Conservation (phyloP, 208 protist genomes). For the Wallacemonas sp. region DNA sequence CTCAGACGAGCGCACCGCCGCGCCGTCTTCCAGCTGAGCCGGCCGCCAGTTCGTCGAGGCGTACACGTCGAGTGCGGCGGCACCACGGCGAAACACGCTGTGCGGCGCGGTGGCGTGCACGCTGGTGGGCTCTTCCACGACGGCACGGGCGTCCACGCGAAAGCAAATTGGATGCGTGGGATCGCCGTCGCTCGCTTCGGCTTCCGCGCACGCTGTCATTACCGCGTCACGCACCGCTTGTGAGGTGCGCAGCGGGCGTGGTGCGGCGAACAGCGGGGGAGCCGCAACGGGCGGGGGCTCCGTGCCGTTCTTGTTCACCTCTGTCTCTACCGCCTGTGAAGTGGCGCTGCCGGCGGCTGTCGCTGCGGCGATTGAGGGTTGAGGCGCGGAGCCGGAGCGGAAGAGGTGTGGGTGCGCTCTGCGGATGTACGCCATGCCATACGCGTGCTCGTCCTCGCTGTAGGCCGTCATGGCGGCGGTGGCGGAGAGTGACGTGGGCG, state of each 20-base stretch:
- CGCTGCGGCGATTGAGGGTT: background rate
- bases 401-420: slow-evolving; percentile 76
- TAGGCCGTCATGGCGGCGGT: slow-evolving; percentile 25
- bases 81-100: background rate
- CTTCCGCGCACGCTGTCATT: background rate
- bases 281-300: background rate
- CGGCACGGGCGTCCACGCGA: too few species aligned
- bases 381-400: too few species aligned
- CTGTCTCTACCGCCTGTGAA: background rate
- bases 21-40: background rate
- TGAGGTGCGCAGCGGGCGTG: background rate
- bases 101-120: too few species aligned
- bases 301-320: background rate
- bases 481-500: slow-evolving; percentile 11
- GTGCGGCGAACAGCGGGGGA: too few species aligned
- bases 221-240: background rate
- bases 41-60: background rate
- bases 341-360: background rate
- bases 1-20: background rate
- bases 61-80: background rate
- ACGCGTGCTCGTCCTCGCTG: slow-evolving; percentile 60
- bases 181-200: background rate
- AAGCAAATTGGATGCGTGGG: background rate
- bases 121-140: too few species aligned
- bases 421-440: slow-evolving; percentile 63